These are phyloP conservation scores for Aphanomyces cochlioides DNA, from an alignment of 352 stramenopile genomes.

Conservation along the genomic window DNA sequence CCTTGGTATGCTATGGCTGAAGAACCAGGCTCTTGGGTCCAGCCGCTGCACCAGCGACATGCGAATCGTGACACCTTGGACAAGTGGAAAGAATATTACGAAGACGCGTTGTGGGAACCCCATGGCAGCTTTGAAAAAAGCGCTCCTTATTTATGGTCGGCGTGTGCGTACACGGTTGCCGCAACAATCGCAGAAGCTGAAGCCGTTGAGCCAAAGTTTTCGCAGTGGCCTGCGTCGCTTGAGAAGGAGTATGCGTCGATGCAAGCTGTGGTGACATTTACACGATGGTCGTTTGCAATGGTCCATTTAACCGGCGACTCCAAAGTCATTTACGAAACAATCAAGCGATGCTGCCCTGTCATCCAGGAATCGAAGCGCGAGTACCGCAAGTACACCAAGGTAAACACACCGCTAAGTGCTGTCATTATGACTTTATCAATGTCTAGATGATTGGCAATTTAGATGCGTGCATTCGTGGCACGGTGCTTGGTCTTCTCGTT, in stretches of 20 bases:
- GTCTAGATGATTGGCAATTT: conserved; percentile 72
- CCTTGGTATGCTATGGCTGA: background rate
- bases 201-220: conserved; percentile 38
- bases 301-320: conserved; percentile 78
- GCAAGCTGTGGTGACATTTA: conserved; percentile 76
- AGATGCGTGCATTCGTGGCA: conserved; percentile 75
- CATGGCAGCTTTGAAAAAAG: conserved; percentile 83
- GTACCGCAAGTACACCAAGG: conserved; percentile 85
- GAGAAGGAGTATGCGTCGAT: conserved; percentile 83
- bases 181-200: conserved; percentile 76
- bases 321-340: conserved; percentile 85
- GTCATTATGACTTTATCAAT: conserved; percentile 6
- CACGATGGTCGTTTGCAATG: conserved; percentile 82
- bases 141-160: conserved; percentile 78
- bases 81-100: conserved; percentile 82
- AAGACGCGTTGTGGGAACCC: conserved; percentile 82
- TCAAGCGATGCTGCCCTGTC: conserved; percentile 80
- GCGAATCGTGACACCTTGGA: conserved; percentile 50
- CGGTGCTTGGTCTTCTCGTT: conserved; percentile 76
- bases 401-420: conserved; percentile 31
- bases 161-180: conserved; percentile 74
- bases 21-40: conserved; percentile 14
- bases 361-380: conserved; percentile 82
- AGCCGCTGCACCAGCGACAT: conserved; percentile 39
- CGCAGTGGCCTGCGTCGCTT: conserved; percentile 61